phyloP scores from a whole-genome alignment of 805 yeast species.

The Ogataea glucozyma region DNA sequence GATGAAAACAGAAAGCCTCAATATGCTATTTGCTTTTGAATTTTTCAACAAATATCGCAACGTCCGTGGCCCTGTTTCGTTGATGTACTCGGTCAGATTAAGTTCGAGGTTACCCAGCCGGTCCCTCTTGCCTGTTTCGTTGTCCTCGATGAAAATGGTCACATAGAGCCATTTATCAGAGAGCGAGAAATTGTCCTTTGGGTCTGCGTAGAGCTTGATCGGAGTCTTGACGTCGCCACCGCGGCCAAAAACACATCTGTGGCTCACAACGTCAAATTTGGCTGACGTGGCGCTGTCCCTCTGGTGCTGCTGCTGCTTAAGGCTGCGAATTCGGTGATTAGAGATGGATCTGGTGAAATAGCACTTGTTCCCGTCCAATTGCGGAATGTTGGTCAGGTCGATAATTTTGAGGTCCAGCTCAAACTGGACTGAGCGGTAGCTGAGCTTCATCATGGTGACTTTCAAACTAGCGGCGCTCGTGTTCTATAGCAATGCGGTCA shows the following conservation, averaged over 20 bases:
- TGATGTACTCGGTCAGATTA: constrained; percentile 71
- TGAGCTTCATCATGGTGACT: constrained; percentile 18
- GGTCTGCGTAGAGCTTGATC: constrained; percentile 43
- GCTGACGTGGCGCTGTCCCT: constrained; percentile 41
- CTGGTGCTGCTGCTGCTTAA: constrained; percentile 19
- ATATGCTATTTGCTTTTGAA: constrained; percentile 81
- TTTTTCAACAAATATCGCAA: constrained; percentile 71
- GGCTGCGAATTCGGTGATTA: constrained; percentile 20
- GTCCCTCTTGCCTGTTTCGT: constrained; percentile 39
- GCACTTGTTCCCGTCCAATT: constrained; percentile 61
- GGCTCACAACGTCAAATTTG: constrained; percentile 46
- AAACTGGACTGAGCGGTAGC: constrained; percentile 45
- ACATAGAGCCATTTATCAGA: constrained; percentile 45
- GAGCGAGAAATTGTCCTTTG: constrained; percentile 37
- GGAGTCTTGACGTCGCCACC: constrained; percentile 27
- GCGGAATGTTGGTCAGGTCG: constrained; percentile 84
- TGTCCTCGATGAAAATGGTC: constrained; percentile 38
- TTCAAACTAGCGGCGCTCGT: too few relatives aligned
- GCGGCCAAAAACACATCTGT: constrained; percentile 50
- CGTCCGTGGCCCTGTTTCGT: constrained; percentile 50
- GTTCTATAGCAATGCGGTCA: too few relatives aligned
- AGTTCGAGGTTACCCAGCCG: constrained; percentile 66
- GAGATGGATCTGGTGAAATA: constrained; percentile 46
- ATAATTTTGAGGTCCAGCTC: constrained; percentile 56
- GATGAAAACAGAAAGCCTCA: constrained; percentile 52